phyloP scores from a whole-genome alignment of 2,329 filamentous ascomycete species.

The Aspergillaceae sp. region DNA sequence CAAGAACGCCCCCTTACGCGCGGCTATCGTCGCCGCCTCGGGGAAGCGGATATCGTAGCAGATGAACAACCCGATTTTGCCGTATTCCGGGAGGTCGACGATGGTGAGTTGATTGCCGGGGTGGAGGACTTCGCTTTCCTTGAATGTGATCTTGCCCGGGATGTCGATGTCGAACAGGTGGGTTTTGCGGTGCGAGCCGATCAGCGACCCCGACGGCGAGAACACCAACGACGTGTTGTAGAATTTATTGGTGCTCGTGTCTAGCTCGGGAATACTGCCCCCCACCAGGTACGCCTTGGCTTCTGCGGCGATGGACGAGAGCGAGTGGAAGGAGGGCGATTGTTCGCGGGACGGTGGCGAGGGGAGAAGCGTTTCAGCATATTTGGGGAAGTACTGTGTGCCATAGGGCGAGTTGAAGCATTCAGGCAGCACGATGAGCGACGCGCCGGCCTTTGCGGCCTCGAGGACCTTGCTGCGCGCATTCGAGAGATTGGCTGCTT shows the following conservation, averaged over 20 bases:
- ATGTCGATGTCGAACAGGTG: constrained; percentile 98
- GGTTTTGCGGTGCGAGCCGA: constrained; percentile 86
- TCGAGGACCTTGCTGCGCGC: constrained; percentile 76
- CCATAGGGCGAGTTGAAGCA: constrained; percentile 99
- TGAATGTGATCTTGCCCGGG: constrained; percentile 85
- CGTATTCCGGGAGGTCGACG: constrained; percentile 79
- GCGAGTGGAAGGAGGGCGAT: constrained; percentile 76
- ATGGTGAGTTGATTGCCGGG: constrained; percentile 80
- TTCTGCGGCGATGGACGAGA: constrained; percentile 70
- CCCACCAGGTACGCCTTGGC: constrained; percentile 75
- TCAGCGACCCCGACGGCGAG: constrained; percentile 62
- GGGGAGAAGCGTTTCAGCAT: constrained; percentile 80
- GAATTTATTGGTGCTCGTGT: constrained; percentile 57
- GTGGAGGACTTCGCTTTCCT: constrained; percentile 79
- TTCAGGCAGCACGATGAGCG: constrained; percentile 86
- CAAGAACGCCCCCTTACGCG: constrained; percentile 75
- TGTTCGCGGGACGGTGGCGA: constrained; percentile 61
- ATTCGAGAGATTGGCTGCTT: constrained; percentile 70
- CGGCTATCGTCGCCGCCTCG: constrained; percentile 81
- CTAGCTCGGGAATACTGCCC: constrained; percentile 83
- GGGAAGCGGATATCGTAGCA: constrained; percentile 98
- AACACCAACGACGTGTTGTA: constrained; percentile 92
- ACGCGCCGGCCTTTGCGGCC: constrained; percentile 66
- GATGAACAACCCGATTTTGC: constrained; percentile 78
- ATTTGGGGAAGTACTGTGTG: constrained; percentile 78